Evolutionary conservation across 768 basidiomycete genomes (phyloP), one percentile per base, ranked within the genome.

Genomic region (Tulasnella sp.): DNA sequence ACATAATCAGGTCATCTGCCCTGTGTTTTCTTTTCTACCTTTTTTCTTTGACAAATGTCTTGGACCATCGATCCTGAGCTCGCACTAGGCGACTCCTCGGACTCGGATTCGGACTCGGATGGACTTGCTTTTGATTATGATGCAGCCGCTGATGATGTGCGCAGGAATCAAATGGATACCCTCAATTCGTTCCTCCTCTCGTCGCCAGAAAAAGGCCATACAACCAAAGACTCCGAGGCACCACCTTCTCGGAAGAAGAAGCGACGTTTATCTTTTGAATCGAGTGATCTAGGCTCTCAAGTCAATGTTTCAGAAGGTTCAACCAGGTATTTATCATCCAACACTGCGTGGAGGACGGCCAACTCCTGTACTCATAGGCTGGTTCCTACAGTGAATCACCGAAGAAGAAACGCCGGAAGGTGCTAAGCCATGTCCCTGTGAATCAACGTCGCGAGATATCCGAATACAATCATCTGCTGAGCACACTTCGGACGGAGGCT

Each of bases 391-490:
- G 29, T 24, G 19, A 29, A 5, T 19, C 51, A 7, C 19, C n/a
- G 10, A 52, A 26, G 29, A 52, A 19, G 34, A n/a, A 32, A 52
- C 51, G 51, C n/a, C 19, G 29, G 19, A 19, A 32, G 10, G 51
- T 27, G n/a, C 7, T 23, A 4, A 19, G n/a, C 51, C 29, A 23
- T 8, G 10, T 24, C 23, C 51, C 34, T 7, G 51, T 19, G 51
- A 52, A 48, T 5, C n/a, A 48, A n/a, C 45, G 45, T 7, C 45
- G 26, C 8, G 59, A 60, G 41, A 34, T 60, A 2, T 23, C 59
- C 7, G 52, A 55, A 26, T 60, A 60, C 42, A 52, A 48, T 8
- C 52, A 60, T n/a, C 49, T 60, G 26, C 38, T 60, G 21, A 48
- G 59, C 38, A 42, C 59, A 15, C 51, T 60, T 10, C 13, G 42